Evolutionary conservation across 345 rosid genomes (phyloP).

Genomic region (Brassica carinata): DNA sequence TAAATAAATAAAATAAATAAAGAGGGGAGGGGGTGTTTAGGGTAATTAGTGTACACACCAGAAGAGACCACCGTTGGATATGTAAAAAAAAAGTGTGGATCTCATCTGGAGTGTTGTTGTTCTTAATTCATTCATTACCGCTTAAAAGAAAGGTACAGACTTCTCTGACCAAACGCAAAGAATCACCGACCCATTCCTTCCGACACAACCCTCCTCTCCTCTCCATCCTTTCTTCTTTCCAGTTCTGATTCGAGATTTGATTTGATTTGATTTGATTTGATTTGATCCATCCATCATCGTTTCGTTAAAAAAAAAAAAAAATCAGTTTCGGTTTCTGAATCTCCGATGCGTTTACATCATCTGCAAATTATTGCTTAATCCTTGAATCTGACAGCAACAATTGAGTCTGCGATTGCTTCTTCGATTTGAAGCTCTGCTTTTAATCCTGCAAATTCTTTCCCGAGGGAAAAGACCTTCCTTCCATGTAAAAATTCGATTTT

Average conservation of each 20-base stretch:
- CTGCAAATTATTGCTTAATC: neutral
- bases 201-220: neutral
- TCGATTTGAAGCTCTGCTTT: slow-evolving; percentile 16
- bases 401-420: neutral
- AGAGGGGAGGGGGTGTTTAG: neutral
- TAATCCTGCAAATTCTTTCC: neutral
- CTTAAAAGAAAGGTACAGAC: neutral
- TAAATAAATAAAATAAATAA: neutral
- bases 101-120: neutral
- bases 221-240: no score
- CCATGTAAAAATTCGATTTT: neutral
- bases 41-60: neutral
- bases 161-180: slow-evolving; percentile 10
- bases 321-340: neutral
- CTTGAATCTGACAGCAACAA: slow-evolving; percentile 1
- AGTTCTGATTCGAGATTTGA: neutral
- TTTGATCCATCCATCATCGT: neutral
- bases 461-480: neutral
- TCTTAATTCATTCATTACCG: slow-evolving; percentile 10
- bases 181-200: neutral
- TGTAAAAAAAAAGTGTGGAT: neutral
- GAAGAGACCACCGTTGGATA: neutral
- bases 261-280: neutral
- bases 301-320: neutral
- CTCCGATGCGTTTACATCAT: slow-evolving; percentile 9